Base-by-base conservation (phyloP, 139 green algal genomes). In the Nannochloris sp. region DNA sequence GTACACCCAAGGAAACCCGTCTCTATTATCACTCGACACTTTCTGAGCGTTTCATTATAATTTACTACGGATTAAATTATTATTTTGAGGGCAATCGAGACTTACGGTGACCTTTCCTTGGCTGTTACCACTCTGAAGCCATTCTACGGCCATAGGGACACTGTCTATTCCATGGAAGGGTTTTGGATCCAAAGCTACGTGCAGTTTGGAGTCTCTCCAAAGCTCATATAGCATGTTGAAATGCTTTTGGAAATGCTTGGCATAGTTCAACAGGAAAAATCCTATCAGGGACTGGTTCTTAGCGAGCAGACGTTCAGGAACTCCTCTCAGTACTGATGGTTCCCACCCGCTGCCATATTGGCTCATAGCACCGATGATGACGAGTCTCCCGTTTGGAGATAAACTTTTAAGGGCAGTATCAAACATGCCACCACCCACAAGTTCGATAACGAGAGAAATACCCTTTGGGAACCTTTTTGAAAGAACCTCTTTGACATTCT, bases 401-500 rank as follows among this genome's bases (percentile, higher is more conserved):
- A 97, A 67, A 0, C 75, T 72, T 2, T 87, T 70, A 2, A 92
- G 31, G 3, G 71, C 79, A 1, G 67, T 68, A 2, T 69, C 56
- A 60, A 97, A 94, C 82, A 92, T 91, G 3, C 79, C 62, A 3
- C 85, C 85, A 2, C 85, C 80, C 33, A 92, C 85, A 6, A 63
- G 70, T 59, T 92, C 85, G 28, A 73, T 89, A 30, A 89, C 72
- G 33, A 92, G 36, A 57, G 89, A 71, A 2, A 91, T 43, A 13
- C 85, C 85, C 13, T 74, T 63, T 8, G 69, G 75, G 46, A 63
- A 90, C 63, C 84, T 85, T 6, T 26, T 36, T 65, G 79, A 82
- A 48, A 92, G 62, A 26, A 85, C 84, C 36, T 71, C 62, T 56
- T 67, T 68, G 46, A 74, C 56, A 29, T 28, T 9, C 49, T 88